Evolutionary conservation across 2,329 filamentous ascomycete species (phyloP).

Genomic region (Leptographium wingfieldii): DNA sequence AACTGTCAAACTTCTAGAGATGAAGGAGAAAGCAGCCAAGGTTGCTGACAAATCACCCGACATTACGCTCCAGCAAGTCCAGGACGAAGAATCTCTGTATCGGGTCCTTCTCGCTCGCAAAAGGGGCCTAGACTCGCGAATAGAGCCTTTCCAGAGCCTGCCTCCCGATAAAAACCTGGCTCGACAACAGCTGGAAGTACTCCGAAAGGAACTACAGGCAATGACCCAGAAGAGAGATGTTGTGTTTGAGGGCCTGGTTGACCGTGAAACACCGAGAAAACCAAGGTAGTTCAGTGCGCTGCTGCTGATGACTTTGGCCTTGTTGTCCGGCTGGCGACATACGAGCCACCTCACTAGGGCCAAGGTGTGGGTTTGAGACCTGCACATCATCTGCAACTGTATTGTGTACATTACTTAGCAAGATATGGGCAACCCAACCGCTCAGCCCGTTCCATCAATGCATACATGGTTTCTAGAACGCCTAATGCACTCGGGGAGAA

Average conservation of each 20-base stretch:
- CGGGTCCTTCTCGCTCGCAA: constrained; percentile 43
- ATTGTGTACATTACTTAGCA: no score
- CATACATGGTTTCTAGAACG: no score
- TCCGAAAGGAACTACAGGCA: constrained; percentile 50
- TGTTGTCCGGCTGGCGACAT: no score
- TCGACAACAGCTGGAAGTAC: constrained; percentile 52
- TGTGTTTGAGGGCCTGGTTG: constrained; percentile 62
- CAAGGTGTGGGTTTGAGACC: no score
- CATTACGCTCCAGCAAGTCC: constrained; percentile 46
- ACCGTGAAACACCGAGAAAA: constrained; percentile 43
- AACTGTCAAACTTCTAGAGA: constrained; percentile 53
- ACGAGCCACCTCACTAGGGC: no score
- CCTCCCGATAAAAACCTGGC: constrained; percentile 60
- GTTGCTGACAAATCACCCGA: constrained; percentile 16
- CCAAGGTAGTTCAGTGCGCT: not conserved
- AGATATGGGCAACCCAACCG: no score
- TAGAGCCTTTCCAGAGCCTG: constrained; percentile 56
- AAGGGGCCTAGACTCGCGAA: constrained; percentile 45
- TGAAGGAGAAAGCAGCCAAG: constrained; percentile 32
- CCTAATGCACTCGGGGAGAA: no score
- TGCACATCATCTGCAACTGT: no score
- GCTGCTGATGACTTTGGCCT: no score
- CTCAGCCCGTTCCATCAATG: no score
- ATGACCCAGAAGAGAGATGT: constrained; percentile 54
- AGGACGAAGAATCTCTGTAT: constrained; percentile 45